A percentile compares a stretch with the other conserved stretches of the same genome.
phyloP scores from a whole-genome alignment of 2,329 filamentous ascomycete species.

The Stemphylium beticola region DNA sequence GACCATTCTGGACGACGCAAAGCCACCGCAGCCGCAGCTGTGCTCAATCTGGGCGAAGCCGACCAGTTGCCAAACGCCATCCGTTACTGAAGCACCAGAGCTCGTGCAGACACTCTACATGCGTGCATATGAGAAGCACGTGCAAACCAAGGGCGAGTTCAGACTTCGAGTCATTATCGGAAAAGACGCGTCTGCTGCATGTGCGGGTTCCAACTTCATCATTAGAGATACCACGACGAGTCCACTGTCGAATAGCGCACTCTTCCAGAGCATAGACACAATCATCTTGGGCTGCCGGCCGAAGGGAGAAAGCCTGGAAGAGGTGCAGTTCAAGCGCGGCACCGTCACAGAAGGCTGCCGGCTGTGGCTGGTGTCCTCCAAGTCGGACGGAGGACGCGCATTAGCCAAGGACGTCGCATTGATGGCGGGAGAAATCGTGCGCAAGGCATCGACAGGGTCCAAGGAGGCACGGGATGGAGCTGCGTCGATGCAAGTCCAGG shows the following conservation, averaged over 20 bases:
- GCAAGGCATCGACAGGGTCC: constrained; percentile 24
- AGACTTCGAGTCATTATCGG: constrained; percentile 36
- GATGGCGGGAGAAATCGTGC: constrained; percentile 43
- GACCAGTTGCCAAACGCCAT: constrained; percentile 24
- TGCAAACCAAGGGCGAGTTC: constrained; percentile 41
- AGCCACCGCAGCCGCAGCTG: constrained; percentile 38
- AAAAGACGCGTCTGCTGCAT: constrained; percentile 32
- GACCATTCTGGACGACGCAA: constrained; percentile 30
- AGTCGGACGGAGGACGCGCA: constrained; percentile 42
- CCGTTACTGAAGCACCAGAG: constrained; percentile 34
- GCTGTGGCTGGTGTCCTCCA: constrained; percentile 43
- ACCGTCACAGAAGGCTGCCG: constrained; percentile 36
- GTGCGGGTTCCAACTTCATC: constrained; percentile 36
- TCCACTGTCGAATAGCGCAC: constrained; percentile 22
- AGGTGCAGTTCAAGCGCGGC: constrained; percentile 48
- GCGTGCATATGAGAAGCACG: constrained; percentile 46
- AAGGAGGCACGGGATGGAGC: constrained; percentile 20
- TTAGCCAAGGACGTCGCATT: constrained; percentile 46
- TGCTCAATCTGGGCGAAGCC: constrained; percentile 47
- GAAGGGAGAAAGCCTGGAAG: constrained; percentile 45
- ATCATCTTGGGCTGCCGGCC: constrained; percentile 45
- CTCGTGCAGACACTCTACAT: constrained; percentile 43
- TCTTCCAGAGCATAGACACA: constrained; percentile 40
- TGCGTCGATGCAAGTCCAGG: constrained; percentile 31
- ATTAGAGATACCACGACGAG: constrained; percentile 35